Evolutionary conservation across 2,329 filamentous ascomycete genomes (phyloP), one percentile per base, ranked within the genome.

Genomic region (Talaromyces sp.): DNA sequence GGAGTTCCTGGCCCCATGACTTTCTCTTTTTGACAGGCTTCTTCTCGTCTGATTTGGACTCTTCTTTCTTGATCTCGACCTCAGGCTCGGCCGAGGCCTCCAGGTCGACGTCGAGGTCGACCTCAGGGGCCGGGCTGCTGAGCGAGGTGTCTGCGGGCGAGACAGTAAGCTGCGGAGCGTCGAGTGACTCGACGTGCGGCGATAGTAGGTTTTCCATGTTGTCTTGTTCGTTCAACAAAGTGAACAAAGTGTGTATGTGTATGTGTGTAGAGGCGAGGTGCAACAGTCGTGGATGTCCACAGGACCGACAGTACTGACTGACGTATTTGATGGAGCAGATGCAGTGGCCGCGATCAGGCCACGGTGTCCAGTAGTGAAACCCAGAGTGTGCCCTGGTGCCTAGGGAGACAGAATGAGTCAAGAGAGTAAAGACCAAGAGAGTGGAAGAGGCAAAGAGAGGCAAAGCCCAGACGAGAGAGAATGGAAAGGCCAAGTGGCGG

Each of bases 1-100:
- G 95, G 46, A 98, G 86, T 74, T 96, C 91, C 77, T 99, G 95
- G 55, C 95, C 95, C 95, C 95, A 99, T 55, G 95, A 98, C 80
- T 98, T 99, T 70, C 95, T 84, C 86, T 97, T 97, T 86, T 97
- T 97, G 38, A 83, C 79, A 0, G 84, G 82, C 80, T 91, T 95
- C 82, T 90, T 91, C 62, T 77, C 75, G 53, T 88, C 84, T 0
- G 75, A 50, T 63, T 67, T 71, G 41, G 43, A 65, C 27, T 66
- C 63, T 27, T 67, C 61, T 9, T 56, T 58, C 60, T 69, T 70
- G 55, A 51, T 49, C 19, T 61, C 59, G 2, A 32, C 32, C 24
- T 27, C 43, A 19, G n/a, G 19, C 19, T 50, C 43, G 43, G 24
- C 43, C 14, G 14, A 17, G 4, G n/a, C 43, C 19, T 50, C 43